These are phyloP conservation scores for Wickerhamomyces bovis DNA, from an alignment of 805 yeast genomes.

Conservation along the genomic window DNA sequence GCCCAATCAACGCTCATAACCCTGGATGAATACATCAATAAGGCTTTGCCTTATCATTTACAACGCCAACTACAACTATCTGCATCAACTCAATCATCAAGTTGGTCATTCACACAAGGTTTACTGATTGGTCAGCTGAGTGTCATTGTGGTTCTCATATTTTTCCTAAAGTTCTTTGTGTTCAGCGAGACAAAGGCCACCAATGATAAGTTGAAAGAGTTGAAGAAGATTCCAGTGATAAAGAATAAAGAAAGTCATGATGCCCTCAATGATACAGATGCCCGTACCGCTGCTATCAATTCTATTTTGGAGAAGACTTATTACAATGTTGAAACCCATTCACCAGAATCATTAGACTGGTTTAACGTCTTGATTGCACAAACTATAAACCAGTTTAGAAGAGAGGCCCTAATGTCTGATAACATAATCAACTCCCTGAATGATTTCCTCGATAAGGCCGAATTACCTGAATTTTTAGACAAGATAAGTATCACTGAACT, in stretches of 20 bases:
- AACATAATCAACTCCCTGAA: conserved; percentile 78
- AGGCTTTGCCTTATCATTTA: conserved; percentile 30
- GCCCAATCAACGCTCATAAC: conserved; percentile 25
- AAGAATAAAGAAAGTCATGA: conserved; percentile 16
- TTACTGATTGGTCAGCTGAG: conserved; percentile 67
- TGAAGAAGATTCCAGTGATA: conserved; percentile 21
- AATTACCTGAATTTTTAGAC: conserved; percentile 77
- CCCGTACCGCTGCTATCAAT: conserved; percentile 23
- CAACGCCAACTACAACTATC: conserved; percentile 26
- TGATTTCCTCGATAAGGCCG: conserved; percentile 50
- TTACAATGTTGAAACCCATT: conserved; percentile 82
- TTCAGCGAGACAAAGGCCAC: conserved; percentile 53
- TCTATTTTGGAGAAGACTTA: conserved; percentile 83
- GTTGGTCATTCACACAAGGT: conserved; percentile 77
- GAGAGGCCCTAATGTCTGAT: conserved; percentile 83
- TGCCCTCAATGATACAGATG: conserved; percentile 14
- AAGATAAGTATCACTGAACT: conserved; percentile 76
- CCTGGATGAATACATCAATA: conserved; percentile 32
- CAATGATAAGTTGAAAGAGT: conserved; percentile 21
- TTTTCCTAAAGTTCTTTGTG: conserved; percentile 70
- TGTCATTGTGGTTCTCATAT: conserved; percentile 54
- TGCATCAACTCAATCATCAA: conserved; percentile 8
- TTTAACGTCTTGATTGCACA: conserved; percentile 92
- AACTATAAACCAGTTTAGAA: conserved; percentile 75
- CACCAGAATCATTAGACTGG: conserved; percentile 94